A percentile compares a stretch with the other conserved stretches of the same genome.
Conservation (phyloP, 2,329 filamentous ascomycete species). For the Ophiostoma montium region DNA sequence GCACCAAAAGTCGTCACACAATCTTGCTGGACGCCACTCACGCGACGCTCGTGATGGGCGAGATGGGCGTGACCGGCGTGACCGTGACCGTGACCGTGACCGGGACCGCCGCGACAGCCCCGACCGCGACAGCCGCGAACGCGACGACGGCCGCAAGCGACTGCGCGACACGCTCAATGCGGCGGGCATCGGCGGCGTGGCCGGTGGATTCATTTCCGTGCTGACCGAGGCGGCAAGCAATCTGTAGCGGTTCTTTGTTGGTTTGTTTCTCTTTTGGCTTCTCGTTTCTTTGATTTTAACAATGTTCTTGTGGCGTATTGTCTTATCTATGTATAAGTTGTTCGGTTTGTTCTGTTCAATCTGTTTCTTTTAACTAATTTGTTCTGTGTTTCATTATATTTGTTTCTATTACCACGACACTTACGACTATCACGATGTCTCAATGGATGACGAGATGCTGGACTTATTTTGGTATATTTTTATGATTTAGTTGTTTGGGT, state of each 20-base stretch:
- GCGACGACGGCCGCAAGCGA: conserved; percentile 23
- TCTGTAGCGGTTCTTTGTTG: conserved; percentile 10
- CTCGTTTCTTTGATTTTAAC: background rate
- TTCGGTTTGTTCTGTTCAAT: background rate
- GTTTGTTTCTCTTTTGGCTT: background rate
- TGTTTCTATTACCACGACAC: background rate
- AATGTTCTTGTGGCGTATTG: background rate
- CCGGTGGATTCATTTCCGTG: conserved; percentile 42
- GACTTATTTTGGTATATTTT: too few relatives aligned
- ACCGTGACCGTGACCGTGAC: background rate
- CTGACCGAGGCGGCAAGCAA: conserved; percentile 39
- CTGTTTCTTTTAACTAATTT: background rate
- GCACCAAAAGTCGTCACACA: background rate
- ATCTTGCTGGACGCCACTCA: background rate
- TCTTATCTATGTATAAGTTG: too few relatives aligned
- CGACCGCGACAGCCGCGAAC: conserved; percentile 5
- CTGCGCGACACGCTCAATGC: conserved; percentile 39
- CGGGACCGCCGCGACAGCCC: background rate
- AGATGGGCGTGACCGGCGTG: background rate
- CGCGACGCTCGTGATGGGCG: conserved; percentile 3
- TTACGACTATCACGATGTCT: too few relatives aligned
- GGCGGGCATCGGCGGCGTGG: conserved; percentile 46
- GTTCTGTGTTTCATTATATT: background rate
- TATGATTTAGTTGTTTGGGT: too few relatives aligned
- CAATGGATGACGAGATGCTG: too few relatives aligned